phyloP scores from a whole-genome alignment of 306 rosid genomes.

The Lathyrus oleraceus region DNA sequence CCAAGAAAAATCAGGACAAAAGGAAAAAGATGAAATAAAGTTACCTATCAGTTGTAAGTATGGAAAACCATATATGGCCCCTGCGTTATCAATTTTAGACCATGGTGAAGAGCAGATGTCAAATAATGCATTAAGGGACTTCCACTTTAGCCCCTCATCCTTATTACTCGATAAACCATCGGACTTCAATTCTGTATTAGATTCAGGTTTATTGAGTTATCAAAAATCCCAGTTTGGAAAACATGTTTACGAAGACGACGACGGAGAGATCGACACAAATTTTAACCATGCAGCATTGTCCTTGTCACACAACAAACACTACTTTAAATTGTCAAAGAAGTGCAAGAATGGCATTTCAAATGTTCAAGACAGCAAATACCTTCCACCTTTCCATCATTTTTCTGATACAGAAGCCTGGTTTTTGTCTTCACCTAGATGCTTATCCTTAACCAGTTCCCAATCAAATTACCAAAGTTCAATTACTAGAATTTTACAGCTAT shows the following conservation, averaged over 20 bases:
- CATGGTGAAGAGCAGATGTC: slow-evolving; percentile 35
- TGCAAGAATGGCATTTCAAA: slow-evolving; percentile 29
- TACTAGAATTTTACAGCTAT: slow-evolving; percentile 39
- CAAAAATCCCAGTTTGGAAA: slow-evolving; percentile 41
- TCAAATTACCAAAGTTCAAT: slow-evolving; percentile 38
- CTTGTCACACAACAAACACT: slow-evolving; percentile 40
- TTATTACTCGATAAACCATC: slow-evolving; percentile 34
- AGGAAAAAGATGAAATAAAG: slow-evolving; percentile 31
- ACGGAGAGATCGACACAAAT: slow-evolving; percentile 37
- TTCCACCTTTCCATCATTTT: slow-evolving; percentile 42
- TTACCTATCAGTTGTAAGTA: slow-evolving; percentile 30
- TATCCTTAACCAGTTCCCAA: slow-evolving; percentile 41
- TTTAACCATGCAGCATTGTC: slow-evolving; percentile 42
- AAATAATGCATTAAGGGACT: slow-evolving; percentile 31
- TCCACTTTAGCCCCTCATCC: slow-evolving; percentile 42
- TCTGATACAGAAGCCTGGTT: slow-evolving; percentile 43
- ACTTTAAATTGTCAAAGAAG: slow-evolving; percentile 35
- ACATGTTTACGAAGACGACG: slow-evolving; percentile 37
- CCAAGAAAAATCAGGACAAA: no score
- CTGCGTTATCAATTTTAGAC: slow-evolving; percentile 37
- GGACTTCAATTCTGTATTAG: slow-evolving; percentile 36
- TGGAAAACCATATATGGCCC: slow-evolving; percentile 29
- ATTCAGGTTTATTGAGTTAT: slow-evolving; percentile 39
- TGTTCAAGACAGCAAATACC: slow-evolving; percentile 37
- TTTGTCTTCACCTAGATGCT: slow-evolving; percentile 39